phyloP scores from a whole-genome alignment of 225 moss, liverwort and hornwort genomes.

The Climacium dendroides region DNA sequence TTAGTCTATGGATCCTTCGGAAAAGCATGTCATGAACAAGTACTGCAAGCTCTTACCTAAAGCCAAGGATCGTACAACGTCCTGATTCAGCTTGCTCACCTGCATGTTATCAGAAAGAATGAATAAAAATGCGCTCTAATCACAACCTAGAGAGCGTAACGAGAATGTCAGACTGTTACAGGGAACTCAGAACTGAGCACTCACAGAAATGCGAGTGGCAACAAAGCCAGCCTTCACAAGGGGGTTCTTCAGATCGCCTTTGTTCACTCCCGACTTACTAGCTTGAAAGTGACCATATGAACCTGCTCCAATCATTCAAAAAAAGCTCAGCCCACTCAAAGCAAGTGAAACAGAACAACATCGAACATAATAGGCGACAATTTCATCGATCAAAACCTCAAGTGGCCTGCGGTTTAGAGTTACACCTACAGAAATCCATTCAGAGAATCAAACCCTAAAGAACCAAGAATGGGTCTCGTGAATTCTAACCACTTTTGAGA shows the following conservation, averaged over 20 bases:
- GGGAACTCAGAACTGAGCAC: not conserved
- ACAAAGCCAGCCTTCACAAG: conserved; percentile 88
- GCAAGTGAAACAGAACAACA: not conserved
- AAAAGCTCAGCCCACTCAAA: not conserved
- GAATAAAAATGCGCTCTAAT: not conserved
- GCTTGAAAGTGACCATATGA: conserved; percentile 97
- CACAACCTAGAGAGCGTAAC: not conserved
- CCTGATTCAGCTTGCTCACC: conserved; percentile 79
- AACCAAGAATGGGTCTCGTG: not conserved
- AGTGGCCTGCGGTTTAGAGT: not conserved
- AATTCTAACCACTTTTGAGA: not conserved
- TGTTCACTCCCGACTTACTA: conserved; percentile 78
- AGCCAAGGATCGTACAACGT: conserved; percentile 77
- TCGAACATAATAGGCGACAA: too few species aligned
- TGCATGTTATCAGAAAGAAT: conserved; percentile 4
- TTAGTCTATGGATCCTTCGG: not conserved
- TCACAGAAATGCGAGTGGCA: conserved; percentile 90
- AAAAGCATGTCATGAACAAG: not conserved
- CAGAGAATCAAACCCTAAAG: not conserved
- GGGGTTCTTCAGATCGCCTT: conserved; percentile 46
- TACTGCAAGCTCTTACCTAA: conserved; percentile 29
- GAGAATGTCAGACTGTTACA: not conserved
- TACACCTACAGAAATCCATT: not conserved
- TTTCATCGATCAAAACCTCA: not conserved
- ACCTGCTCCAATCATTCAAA: conserved; percentile 28